Percentiles rank a stretch among this genome's conserved stretches.
Evolutionary conservation across 2,329 filamentous ascomycete species (phyloP).

Genomic region (Nemania serpens): DNA sequence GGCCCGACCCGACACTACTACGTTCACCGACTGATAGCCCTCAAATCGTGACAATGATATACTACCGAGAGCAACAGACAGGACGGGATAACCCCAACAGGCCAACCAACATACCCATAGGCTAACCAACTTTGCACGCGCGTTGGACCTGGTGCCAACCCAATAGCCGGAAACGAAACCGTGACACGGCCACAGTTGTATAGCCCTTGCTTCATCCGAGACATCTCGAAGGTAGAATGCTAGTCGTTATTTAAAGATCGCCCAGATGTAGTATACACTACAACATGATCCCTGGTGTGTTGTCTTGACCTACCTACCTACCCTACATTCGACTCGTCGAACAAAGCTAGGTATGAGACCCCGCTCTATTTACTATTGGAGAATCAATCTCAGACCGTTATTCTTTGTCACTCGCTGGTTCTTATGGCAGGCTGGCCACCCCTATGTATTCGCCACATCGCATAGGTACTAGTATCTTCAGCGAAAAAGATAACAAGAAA

Average conservation of each 20-base stretch:
- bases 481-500: too few relatives aligned
- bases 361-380: slow-evolving; percentile 1
- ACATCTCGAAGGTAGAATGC: slow-evolving; percentile 18
- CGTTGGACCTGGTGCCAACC: slow-evolving; percentile 20
- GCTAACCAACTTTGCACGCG: neutral
- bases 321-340: slow-evolving; percentile 13
- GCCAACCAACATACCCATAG: slow-evolving; percentile 8
- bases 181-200: slow-evolving; percentile 21
- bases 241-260: slow-evolving; percentile 19
- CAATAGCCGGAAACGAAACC: slow-evolving; percentile 21
- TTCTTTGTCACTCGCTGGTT: slow-evolving; percentile 21
- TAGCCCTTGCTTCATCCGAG: slow-evolving; percentile 23
- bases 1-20: neutral
- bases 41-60: slow-evolving; percentile 4
- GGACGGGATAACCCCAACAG: slow-evolving; percentile 19
- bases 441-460: neutral
- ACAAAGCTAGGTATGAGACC: slow-evolving; percentile 2
- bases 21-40: too few relatives aligned
- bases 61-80: too few relatives aligned
- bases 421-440: slow-evolving; percentile 11
- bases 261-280: slow-evolving; percentile 9
- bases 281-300: slow-evolving; percentile 22
- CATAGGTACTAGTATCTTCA: too few relatives aligned
- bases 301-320: slow-evolving; percentile 12
- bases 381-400: neutral